phyloP scores from a whole-genome alignment of 2,329 filamentous ascomycete species.

The Tolypocladium nubicola region DNA sequence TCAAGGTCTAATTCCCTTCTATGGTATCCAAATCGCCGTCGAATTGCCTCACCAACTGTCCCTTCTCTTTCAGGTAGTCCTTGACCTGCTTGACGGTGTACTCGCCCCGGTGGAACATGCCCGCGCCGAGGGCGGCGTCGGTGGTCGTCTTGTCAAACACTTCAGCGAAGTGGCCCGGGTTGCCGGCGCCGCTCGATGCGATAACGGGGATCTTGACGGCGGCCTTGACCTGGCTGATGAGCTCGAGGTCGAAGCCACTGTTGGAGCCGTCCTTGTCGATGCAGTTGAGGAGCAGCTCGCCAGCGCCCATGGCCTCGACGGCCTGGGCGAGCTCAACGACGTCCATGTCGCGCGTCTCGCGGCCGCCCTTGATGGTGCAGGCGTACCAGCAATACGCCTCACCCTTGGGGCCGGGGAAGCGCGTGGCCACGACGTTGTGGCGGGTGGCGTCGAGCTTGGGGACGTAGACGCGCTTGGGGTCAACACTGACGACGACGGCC shows the following conservation, averaged over 20 bases:
- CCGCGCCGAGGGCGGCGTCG: conserved; percentile 87
- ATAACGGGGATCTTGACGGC: conserved; percentile 88
- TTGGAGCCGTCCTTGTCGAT: conserved; percentile 96
- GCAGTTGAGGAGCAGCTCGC: conserved; percentile 92
- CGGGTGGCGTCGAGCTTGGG: conserved; percentile 59
- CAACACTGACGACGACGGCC: conserved; percentile 90
- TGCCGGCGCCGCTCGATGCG: conserved; percentile 84
- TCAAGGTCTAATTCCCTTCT: neutral
- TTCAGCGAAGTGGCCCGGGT: conserved; percentile 78
- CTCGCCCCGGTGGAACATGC: conserved; percentile 95
- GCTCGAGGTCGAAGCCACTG: conserved; percentile 85
- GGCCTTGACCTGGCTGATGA: conserved; percentile 81
- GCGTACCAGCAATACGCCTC: conserved; percentile 91
- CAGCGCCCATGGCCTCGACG: conserved; percentile 90
- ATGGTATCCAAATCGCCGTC: conserved; percentile 41
- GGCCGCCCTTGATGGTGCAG: conserved; percentile 90
- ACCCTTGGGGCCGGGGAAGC: conserved; percentile 59
- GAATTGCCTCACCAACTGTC: conserved; percentile 68
- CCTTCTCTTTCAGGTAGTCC: conserved; percentile 60
- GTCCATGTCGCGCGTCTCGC: conserved; percentile 88
- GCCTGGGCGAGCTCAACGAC: conserved; percentile 80
- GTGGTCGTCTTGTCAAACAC: conserved; percentile 80
- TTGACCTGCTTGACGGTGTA: conserved; percentile 95
- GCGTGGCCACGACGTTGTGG: conserved; percentile 62
- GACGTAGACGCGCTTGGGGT: conserved; percentile 87